Conservation (phyloP, 2,329 filamentous ascomycete species). For the Diaporthe caulivora region DNA sequence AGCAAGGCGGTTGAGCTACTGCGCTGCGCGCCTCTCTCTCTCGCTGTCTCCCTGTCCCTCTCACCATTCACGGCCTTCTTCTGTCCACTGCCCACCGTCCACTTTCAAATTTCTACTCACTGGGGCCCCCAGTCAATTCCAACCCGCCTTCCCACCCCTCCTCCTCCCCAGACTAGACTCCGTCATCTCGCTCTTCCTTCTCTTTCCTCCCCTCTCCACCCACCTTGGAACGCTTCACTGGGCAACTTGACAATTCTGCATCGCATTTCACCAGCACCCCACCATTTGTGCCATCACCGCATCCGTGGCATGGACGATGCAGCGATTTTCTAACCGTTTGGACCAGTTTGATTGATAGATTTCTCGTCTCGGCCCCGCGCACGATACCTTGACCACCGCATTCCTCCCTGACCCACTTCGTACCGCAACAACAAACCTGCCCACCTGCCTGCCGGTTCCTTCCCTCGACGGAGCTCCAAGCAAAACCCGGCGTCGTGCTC, state of each 20-base stretch:
- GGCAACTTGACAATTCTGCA: conserved; percentile 37
- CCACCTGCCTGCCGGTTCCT: conserved; percentile 22
- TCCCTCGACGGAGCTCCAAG: conserved; percentile 20
- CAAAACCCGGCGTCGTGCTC: conserved; percentile 17
- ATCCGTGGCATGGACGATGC: conserved; percentile 24
- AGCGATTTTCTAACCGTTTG: conserved; percentile 29
- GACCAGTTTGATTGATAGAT: conserved; percentile 36
- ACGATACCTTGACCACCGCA: conserved; percentile 35
- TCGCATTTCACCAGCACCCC: conserved; percentile 30
- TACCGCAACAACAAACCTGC: conserved; percentile 30
- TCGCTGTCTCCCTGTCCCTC: conserved; percentile 12
- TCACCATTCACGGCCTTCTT: not conserved
- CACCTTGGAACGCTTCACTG: conserved; percentile 12
- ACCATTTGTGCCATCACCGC: conserved; percentile 5
- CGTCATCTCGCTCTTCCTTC: conserved; percentile 35
- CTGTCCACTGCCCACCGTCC: conserved; percentile 16
- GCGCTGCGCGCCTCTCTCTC: conserved; percentile 25
- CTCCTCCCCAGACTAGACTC: conserved; percentile 35
- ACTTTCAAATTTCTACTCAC: conserved; percentile 32
- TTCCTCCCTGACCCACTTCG: conserved; percentile 32
- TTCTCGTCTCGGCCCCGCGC: conserved; percentile 17
- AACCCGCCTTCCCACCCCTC: conserved; percentile 36
- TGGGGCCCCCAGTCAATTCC: conserved; percentile 37
- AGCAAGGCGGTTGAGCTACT: conserved; percentile 37
- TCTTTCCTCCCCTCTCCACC: conserved; percentile 30